These are phyloP conservation scores for Mycena kentingensis DNA, from an alignment of 768 basidiomycete genomes.

Conservation along the genomic window DNA sequence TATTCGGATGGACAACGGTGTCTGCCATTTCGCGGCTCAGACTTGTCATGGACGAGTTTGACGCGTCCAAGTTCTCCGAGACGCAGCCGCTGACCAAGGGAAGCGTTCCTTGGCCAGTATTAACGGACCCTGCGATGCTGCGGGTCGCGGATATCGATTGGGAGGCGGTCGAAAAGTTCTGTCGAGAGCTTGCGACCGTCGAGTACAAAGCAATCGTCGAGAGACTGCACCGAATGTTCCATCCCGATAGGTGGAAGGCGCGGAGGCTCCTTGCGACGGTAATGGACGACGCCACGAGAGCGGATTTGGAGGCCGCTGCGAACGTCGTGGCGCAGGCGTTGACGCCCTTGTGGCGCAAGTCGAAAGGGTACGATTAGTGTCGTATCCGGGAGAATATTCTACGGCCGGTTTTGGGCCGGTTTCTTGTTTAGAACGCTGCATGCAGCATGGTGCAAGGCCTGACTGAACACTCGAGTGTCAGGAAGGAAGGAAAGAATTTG, in stretches of 20 bases:
- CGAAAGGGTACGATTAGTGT: conserved; percentile 25
- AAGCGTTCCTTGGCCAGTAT: conserved; percentile 25
- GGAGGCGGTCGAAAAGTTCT: conserved; percentile 57
- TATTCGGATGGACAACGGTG: conserved; percentile 5
- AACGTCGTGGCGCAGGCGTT: conserved; percentile 61
- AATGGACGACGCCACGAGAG: conserved; percentile 42
- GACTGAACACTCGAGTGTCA: too few species aligned
- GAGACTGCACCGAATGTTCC: conserved; percentile 56
- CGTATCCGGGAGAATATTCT: not conserved
- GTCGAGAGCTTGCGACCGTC: conserved; percentile 40
- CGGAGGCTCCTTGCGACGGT: conserved; percentile 48
- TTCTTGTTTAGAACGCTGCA: not conserved
- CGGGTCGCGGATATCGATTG: conserved; percentile 53
- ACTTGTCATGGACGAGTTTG: conserved; percentile 22
- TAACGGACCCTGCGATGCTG: conserved; percentile 26
- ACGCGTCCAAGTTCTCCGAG: conserved; percentile 27
- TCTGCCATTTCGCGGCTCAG: conserved; percentile 14
- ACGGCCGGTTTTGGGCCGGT: too few species aligned
- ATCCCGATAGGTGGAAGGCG: conserved; percentile 60
- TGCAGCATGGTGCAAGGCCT: not conserved
- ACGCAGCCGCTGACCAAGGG: conserved; percentile 21
- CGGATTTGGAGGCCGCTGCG: conserved; percentile 48
- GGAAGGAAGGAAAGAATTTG: too few species aligned
- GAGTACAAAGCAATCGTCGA: conserved; percentile 51
- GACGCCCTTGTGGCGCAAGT: conserved; percentile 53